Conservation (phyloP, 2,329 filamentous ascomycete genomes). For the Claviceps purpurea region DNA sequence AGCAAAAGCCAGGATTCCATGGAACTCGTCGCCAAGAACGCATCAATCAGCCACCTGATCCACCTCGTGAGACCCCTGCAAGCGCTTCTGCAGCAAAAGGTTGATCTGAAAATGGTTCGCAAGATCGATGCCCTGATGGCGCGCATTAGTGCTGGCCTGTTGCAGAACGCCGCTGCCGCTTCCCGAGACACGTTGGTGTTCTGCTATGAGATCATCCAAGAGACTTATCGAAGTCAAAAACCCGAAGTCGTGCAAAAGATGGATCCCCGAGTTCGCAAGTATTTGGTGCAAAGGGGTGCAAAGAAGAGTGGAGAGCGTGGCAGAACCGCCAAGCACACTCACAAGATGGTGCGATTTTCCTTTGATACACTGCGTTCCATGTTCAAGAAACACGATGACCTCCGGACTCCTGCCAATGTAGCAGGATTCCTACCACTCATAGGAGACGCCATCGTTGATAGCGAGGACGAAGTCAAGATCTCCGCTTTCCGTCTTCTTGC, state of each 20-base stretch:
- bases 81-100: slow-evolving; percentile 65
- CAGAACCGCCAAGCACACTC: slow-evolving; percentile 62
- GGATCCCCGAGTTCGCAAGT: slow-evolving; percentile 53
- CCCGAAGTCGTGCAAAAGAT: slow-evolving; percentile 38
- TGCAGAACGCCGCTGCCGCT: slow-evolving; percentile 67
- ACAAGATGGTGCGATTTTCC: slow-evolving; percentile 80
- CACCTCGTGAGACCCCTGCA: slow-evolving; percentile 69
- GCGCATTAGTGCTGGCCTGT: slow-evolving; percentile 68
- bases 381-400: slow-evolving; percentile 70
- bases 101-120: slow-evolving; percentile 68
- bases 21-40: slow-evolving; percentile 76
- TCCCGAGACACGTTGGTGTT: slow-evolving; percentile 80
- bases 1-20: slow-evolving; percentile 98
- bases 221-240: slow-evolving; percentile 58
- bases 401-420: slow-evolving; percentile 69
- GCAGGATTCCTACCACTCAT: slow-evolving; percentile 78
- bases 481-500: slow-evolving; percentile 76
- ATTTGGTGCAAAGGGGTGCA: slow-evolving; percentile 66
- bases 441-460: slow-evolving; percentile 71
- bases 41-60: slow-evolving; percentile 60
- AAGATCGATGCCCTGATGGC: slow-evolving; percentile 85
- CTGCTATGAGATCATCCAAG: slow-evolving; percentile 86
- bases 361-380: slow-evolving; percentile 76
- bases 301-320: slow-evolving; percentile 61
- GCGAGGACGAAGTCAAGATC: slow-evolving; percentile 86